Conservation (phyloP, 2,329 filamentous ascomycete species). For the Diaporthe sp. region DNA sequence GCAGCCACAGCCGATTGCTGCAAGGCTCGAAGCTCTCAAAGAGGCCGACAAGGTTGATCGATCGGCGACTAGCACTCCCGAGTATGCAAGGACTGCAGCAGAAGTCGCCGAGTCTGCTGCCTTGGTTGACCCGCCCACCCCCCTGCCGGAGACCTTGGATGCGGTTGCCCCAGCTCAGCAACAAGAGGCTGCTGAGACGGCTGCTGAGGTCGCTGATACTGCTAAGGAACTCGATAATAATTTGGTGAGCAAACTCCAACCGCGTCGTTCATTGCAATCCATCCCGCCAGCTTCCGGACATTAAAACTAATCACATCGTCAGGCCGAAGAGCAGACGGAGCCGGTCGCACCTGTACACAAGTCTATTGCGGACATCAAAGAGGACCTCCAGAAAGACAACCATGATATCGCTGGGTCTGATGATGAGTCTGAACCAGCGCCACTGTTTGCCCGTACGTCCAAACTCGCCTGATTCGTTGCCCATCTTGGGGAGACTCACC, state of each 20-base stretch:
- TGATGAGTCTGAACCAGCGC: constrained; percentile 32
- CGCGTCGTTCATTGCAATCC: neutral
- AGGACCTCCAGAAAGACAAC: constrained; percentile 27
- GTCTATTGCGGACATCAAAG: constrained; percentile 29
- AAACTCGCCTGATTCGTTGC: neutral
- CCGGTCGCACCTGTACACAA: neutral
- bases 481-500: neutral
- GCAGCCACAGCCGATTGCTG: constrained; percentile 35
- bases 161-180: constrained; percentile 52
- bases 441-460: constrained; percentile 32
- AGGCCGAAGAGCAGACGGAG: constrained; percentile 12
- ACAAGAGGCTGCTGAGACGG: constrained; percentile 54
- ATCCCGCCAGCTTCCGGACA: neutral
- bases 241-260: constrained; percentile 22
- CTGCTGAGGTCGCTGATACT: constrained; percentile 59
- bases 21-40: constrained; percentile 39
- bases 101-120: constrained; percentile 53
- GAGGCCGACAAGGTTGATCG: constrained; percentile 34
- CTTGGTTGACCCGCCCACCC: constrained; percentile 47
- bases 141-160: constrained; percentile 50
- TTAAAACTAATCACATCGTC: neutral
- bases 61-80: constrained; percentile 46
- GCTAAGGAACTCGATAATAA: constrained; percentile 46
- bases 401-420: constrained; percentile 34
- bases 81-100: constrained; percentile 46